Evolutionary conservation across 2,329 filamentous ascomycete genomes (phyloP).

Genomic region (Aspergillus sp.): DNA sequence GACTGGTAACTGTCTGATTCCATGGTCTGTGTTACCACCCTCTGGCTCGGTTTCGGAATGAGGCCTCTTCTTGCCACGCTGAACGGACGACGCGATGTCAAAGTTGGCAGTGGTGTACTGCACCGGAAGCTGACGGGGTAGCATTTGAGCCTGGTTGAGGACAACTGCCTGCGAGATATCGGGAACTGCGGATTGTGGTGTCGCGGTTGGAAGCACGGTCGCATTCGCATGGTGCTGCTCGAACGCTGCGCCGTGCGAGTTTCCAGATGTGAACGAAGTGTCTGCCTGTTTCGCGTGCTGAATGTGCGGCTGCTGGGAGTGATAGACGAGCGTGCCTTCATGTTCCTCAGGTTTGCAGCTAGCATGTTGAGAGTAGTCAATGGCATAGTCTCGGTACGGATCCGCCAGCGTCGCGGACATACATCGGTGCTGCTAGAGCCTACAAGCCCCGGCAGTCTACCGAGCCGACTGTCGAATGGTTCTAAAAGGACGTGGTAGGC

Average conservation of each 20-base stretch:
- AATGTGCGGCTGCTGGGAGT: constrained; percentile 45
- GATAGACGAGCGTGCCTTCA: constrained; percentile 65
- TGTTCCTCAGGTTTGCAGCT: constrained; percentile 65
- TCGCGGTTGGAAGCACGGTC: constrained; percentile 32
- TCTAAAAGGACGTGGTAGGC: neutral
- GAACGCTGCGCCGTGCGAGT: constrained; percentile 32
- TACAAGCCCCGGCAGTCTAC: constrained; percentile 64
- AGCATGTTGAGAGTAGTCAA: constrained; percentile 70
- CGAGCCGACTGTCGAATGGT: constrained; percentile 13
- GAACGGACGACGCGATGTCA: constrained; percentile 30
- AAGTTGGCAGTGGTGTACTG: constrained; percentile 35
- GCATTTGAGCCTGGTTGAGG: constrained; percentile 34
- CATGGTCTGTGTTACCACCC: constrained; percentile 24
- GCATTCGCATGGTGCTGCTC: constrained; percentile 43
- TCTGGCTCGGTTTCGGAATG: constrained; percentile 31
- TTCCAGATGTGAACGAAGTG: constrained; percentile 32
- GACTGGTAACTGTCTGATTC: constrained; percentile 32
- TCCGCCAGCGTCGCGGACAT: constrained; percentile 70
- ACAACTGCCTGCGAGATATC: constrained; percentile 34
- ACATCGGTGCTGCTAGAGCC: constrained; percentile 75
- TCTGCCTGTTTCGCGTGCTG: constrained; percentile 36
- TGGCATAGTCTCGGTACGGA: constrained; percentile 75
- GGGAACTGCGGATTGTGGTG: constrained; percentile 29
- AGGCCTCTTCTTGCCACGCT: constrained; percentile 35
- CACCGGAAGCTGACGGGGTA: constrained; percentile 33